Base-by-base conservation (phyloP, 169 alveolate species). In the Cryptosporidium baileyi region DNA sequence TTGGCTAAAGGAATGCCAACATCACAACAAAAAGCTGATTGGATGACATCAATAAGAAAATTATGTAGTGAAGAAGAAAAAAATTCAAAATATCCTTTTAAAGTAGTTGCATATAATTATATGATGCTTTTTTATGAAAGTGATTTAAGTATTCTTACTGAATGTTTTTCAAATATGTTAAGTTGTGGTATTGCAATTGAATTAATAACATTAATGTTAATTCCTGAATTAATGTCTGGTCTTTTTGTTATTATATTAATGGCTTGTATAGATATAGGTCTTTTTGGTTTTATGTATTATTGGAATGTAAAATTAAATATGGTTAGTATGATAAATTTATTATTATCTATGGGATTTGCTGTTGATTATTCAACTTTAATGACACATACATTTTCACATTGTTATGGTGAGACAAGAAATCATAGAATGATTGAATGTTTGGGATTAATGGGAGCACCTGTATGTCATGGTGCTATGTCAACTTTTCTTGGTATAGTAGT, bases 311-410 rank as follows among this genome's bases (percentile, higher is more conserved):
- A 90, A 79, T 82, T 91, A 41, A 88, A 91, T 79, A 91, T 90
- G 92, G 91, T 91, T 52, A 88, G 93, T 24, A 91, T 90, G 82
- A 91, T 90, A 13, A 85, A 89, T 38, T 41, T 91, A 65, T 74
- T 91, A 38, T 82, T 91, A 49, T 74, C 94, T 2, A 89, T 90
- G 65, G 94, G 94, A 17, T 91, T 91, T 43, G 91, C 94, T 0
- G 91, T 91, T 19, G 94, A 91, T 60, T 91, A 90, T 59, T 82
- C 93, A 1, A 91, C 94, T n/a, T 90, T 89, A 67, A 89, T 91
- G 80, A 89, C 93, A 32, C 94, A 91, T 54, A 82, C 94, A 45
- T 91, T 91, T 67, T 82, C 94, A 26, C 91, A 89, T 60, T 82
- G 91, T 41, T 54, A 54, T 28, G 94, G 94, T 5, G 41, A 41